Conservation (phyloP, 208 protist genomes). For the Leptomonas seymouri region DNA sequence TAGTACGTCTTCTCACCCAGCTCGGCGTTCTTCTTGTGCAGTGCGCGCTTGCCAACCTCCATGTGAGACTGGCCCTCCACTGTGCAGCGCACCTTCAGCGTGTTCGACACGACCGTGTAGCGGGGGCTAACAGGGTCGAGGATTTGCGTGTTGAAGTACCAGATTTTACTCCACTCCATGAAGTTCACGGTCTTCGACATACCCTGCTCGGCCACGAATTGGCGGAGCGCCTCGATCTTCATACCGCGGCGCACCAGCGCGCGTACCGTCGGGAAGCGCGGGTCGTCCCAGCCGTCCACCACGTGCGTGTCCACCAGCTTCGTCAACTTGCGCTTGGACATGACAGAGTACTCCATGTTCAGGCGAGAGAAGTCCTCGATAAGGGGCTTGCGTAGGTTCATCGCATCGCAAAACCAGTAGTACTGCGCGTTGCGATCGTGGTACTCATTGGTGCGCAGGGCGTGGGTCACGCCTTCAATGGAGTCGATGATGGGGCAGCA, state of each 20-base stretch:
- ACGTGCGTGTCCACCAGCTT: slow-evolving; percentile 96
- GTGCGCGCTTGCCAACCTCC: slow-evolving; percentile 59
- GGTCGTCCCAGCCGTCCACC: slow-evolving; percentile 99
- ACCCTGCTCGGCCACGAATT: slow-evolving; percentile 98
- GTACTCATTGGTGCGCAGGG: slow-evolving; percentile 98
- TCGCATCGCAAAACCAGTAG: slow-evolving; percentile 96
- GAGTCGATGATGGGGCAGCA: slow-evolving; percentile 99
- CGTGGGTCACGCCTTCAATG: slow-evolving; percentile 99
- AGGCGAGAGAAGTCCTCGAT: slow-evolving; percentile 97
- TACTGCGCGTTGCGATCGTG: slow-evolving; percentile 98
- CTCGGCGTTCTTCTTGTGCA: slow-evolving; percentile 95
- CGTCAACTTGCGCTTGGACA: slow-evolving; percentile 99
- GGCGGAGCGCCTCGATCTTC: slow-evolving; percentile 94
- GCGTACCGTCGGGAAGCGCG: slow-evolving; percentile 98
- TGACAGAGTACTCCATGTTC: slow-evolving; percentile 98
- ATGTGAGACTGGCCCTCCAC: slow-evolving; percentile 71
- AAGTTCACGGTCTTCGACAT: slow-evolving; percentile 96
- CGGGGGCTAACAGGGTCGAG: slow-evolving; percentile 97
- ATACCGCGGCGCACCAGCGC: slow-evolving; percentile 97
- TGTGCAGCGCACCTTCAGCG: slow-evolving; percentile 77
- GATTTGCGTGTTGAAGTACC: slow-evolving; percentile 98
- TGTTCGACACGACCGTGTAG: slow-evolving; percentile 93
- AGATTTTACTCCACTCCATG: slow-evolving; percentile 99
- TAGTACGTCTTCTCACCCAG: slow-evolving; percentile 95
- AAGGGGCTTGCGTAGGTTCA: slow-evolving; percentile 88